phyloP scores from a whole-genome alignment of 2,329 filamentous ascomycete genomes.

The Paramyrothecium sp. region DNA sequence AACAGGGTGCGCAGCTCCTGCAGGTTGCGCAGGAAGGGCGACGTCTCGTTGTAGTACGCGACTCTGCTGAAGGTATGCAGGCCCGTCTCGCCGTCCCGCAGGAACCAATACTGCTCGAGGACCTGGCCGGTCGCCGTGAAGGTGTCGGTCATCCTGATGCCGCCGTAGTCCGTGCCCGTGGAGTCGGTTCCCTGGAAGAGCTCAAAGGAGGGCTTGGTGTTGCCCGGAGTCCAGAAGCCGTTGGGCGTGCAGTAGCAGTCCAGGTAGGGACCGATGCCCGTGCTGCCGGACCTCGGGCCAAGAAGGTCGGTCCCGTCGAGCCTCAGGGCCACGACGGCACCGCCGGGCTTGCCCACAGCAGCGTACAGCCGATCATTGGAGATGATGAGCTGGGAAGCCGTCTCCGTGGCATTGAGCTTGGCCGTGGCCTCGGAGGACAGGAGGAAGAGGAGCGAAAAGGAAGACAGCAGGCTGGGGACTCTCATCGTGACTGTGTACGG shows the following conservation, averaged over 20 bases:
- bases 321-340: conserved; percentile 31
- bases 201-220: conserved; percentile 40
- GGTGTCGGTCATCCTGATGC: conserved; percentile 58
- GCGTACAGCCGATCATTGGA: conserved; percentile 36
- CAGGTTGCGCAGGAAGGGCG: conserved; percentile 54
- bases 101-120: conserved; percentile 65
- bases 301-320: conserved; percentile 47
- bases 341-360: conserved; percentile 33
- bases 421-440: conserved; percentile 20
- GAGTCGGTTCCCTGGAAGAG: conserved; percentile 45
- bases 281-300: conserved; percentile 31
- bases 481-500: not conserved
- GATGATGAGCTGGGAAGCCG: conserved; percentile 29
- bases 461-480: conserved; percentile 9
- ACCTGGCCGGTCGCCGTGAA: conserved; percentile 57
- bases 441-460: conserved; percentile 12
- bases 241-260: conserved; percentile 62
- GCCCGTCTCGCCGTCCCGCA: conserved; percentile 61
- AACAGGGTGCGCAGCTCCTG: conserved; percentile 63
- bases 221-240: conserved; percentile 59
- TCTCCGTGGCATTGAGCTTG: conserved; percentile 30
- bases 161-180: conserved; percentile 52
- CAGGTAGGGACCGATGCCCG: conserved; percentile 56
- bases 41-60: conserved; percentile 56
- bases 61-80: conserved; percentile 61